Base-by-base conservation (phyloP, 169 alveolate species). In the Eimeria praecox region DNA sequence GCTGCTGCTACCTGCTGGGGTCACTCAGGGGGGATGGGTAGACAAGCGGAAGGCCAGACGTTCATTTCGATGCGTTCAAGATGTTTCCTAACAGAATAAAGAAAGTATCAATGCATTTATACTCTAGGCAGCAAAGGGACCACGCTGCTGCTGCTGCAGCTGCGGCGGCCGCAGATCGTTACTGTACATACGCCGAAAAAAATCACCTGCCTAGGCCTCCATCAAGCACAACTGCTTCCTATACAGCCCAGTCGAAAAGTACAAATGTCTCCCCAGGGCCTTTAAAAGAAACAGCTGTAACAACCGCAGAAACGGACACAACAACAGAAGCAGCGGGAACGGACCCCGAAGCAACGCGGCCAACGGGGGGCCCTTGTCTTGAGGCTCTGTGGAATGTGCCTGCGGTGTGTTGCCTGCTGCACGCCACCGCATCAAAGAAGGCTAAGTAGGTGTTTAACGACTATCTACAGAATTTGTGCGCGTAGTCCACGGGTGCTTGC, bases 111-210 rank as follows among this genome's bases (percentile, higher is more conserved):
- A 66, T 2, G 59, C 86, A 42, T 22, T 24, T 40, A 75, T 40
- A 42, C 30, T 75, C 20, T 42, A 38, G 35, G 59, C 27, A 42
- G 18, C 56, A 6, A 38, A 24, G 82, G 49, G 82, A 49, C 49
- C 82, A 30, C 52, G 2, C 86, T 75, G 59, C 40, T 42, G 86
- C 14, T n/a, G 86, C 86, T 38, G 56, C 86, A 40, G 86, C 86
- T 38, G 38, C 59, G 59, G 86, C 54, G 86, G 54, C 18, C 86
- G 86, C 38, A 42, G 54, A 20, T 42, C 59, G 86, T 59, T 3
- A 22, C 86, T 10, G 86, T 22, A 20, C 59, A 38, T n/a, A 35
- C 40, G 22, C 54, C 83, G 8, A 5, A 75, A 75, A 6, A 38
- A 38, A 40, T 10, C 35, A 1, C 22, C 30, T 75, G 59, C 56